Percentiles rank a stretch among this genome's conserved stretches.
Evolutionary conservation across 148 eudicot species (phyloP).

Genomic region (Cornus suecica): DNA sequence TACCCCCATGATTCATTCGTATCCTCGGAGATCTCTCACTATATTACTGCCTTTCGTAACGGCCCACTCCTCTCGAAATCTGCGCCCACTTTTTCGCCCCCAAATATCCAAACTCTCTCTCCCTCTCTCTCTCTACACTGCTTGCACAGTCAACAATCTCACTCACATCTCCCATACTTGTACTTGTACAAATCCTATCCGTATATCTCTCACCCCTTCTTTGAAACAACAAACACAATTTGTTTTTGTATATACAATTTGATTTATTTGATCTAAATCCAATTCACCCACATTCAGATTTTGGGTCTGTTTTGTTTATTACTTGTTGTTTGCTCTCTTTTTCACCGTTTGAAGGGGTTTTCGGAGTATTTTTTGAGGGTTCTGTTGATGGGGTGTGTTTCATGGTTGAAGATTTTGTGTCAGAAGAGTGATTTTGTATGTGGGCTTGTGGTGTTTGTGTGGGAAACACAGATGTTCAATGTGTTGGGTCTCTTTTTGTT

Average conservation of each 20-base stretch:
- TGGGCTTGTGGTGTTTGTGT: conserved; percentile 50
- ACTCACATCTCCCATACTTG: not conserved
- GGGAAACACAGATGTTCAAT: conserved; percentile 34
- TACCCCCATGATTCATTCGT: not conserved
- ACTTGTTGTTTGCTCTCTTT: conserved; percentile 29
- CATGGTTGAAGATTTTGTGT: conserved; percentile 40
- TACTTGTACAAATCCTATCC: not conserved
- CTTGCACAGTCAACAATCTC: not conserved
- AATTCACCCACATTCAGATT: conserved; percentile 18
- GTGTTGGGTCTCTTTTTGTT: conserved; percentile 33
- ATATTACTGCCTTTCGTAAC: not conserved
- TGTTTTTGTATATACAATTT: not conserved
- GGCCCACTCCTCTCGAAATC: not conserved
- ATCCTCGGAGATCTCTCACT: not conserved
- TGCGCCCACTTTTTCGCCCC: not conserved
- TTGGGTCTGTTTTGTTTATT: conserved; percentile 30
- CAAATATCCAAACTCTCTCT: not conserved
- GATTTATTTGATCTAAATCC: not conserved
- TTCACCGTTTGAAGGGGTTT: conserved; percentile 37
- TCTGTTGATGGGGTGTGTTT: conserved; percentile 48
- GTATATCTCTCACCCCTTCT: not conserved
- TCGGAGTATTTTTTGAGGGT: conserved; percentile 26
- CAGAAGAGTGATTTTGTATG: conserved; percentile 44
- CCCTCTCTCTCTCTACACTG: not conserved
- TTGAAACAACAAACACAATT: not conserved